phyloP scores from a whole-genome alignment of 169 alveolate species.

The Eimeria zaria region DNA sequence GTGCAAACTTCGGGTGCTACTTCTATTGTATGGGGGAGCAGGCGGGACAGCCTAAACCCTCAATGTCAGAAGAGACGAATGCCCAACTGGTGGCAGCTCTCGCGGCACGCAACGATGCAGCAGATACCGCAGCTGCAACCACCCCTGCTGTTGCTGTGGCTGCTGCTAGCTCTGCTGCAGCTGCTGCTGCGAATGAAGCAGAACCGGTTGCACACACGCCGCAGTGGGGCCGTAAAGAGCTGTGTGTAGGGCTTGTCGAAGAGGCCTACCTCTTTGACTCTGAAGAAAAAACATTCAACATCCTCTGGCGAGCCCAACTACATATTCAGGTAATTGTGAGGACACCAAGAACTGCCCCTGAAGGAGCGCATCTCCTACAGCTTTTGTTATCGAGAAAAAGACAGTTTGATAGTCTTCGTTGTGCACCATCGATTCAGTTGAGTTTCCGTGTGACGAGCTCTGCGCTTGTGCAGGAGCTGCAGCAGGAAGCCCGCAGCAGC shows the following conservation, averaged over 20 bases:
- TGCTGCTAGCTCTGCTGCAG: background rate
- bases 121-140: slow-evolving; percentile 26
- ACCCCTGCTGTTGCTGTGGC: slow-evolving; percentile 14
- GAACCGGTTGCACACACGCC: background rate
- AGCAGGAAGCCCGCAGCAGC: slow-evolving; percentile 79
- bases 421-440: background rate
- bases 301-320: slow-evolving; percentile 76
- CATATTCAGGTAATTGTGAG: slow-evolving; percentile 67
- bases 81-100: slow-evolving; percentile 49
- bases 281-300: slow-evolving; percentile 40
- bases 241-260: slow-evolving; percentile 62
- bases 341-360: background rate
- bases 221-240: slow-evolving; percentile 57
- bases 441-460: background rate
- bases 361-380: background rate
- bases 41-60: background rate
- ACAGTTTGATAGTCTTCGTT: background rate
- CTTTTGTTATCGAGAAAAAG: background rate
- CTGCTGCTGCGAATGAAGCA: background rate
- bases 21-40: slow-evolving; percentile 65
- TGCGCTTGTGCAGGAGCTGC: slow-evolving; percentile 76
- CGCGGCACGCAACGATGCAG: slow-evolving; percentile 44
- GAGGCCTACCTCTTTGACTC: slow-evolving; percentile 82
- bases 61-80: background rate
- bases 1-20: slow-evolving; percentile 46